phyloP scores from a whole-genome alignment of 2,329 filamentous ascomycete genomes.

The Epichloe festucae region DNA sequence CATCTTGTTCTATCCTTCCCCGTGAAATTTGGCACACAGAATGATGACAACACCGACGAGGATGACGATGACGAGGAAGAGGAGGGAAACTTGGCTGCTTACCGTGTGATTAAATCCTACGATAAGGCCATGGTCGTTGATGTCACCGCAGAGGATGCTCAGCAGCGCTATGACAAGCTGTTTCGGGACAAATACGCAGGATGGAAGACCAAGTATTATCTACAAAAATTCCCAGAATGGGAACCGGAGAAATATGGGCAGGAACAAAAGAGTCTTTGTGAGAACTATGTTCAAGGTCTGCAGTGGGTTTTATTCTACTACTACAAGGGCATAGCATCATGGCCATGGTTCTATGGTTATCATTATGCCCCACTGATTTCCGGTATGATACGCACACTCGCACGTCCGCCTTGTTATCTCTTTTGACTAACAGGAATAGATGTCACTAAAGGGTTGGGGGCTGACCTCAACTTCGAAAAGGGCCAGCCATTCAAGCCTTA shows the following conservation, averaged over 20 bases:
- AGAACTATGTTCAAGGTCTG: constrained; percentile 94
- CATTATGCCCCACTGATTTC: constrained; percentile 98
- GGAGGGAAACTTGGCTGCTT: constrained; percentile 73
- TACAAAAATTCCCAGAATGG: constrained; percentile 79
- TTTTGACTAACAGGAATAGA: constrained; percentile 38
- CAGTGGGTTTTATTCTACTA: constrained; percentile 99
- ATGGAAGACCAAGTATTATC: constrained; percentile 94
- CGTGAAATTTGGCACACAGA: constrained; percentile 39
- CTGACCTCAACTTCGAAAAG: constrained; percentile 82
- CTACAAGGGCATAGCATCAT: constrained; percentile 91
- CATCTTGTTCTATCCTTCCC: constrained; percentile 40
- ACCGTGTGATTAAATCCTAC: constrained; percentile 77
- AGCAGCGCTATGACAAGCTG: constrained; percentile 65
- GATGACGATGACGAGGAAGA: constrained; percentile 37
- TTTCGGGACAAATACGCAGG: constrained; percentile 82
- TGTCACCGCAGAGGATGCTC: constrained; percentile 62
- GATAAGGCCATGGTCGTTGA: constrained; percentile 83
- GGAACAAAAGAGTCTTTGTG: constrained; percentile 68
- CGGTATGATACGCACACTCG: constrained; percentile 29
- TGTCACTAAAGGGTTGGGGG: constrained; percentile 74
- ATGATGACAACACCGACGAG: constrained; percentile 25
- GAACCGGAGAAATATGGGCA: constrained; percentile 59
- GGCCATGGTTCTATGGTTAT: constrained; percentile 96
- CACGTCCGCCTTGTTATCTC: neutral
- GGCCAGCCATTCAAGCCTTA: constrained; percentile 92